These are phyloP conservation scores for Rubia peregrina DNA, from an alignment of 305 asterid species.

Conservation along the genomic window DNA sequence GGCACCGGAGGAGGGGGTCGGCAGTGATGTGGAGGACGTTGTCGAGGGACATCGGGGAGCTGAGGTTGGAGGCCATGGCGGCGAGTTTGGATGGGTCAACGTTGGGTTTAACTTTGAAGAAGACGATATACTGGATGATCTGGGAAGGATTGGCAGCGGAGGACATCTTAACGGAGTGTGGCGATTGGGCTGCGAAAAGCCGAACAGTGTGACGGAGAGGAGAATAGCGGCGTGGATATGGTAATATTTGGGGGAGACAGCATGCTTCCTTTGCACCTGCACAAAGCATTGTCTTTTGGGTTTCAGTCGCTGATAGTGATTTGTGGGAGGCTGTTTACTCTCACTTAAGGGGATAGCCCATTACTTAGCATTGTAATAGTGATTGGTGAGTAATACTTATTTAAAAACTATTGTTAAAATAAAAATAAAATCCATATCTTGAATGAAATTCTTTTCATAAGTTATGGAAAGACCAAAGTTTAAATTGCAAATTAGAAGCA, in stretches of 20 bases:
- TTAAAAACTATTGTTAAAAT: no score
- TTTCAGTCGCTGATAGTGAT: background rate
- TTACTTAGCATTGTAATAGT: background rate
- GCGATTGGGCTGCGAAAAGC: conserved; percentile 16
- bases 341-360: background rate
- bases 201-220: conserved; percentile 22
- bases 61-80: conserved; percentile 68
- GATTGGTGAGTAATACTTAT: no score
- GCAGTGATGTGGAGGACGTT: conserved; percentile 62
- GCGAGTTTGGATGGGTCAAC: conserved; percentile 47
- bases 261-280: conserved; percentile 8
- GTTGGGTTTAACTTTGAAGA: conserved; percentile 59
- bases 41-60: conserved; percentile 53
- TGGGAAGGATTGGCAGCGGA: conserved; percentile 32
- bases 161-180: conserved; percentile 38
- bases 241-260: conserved; percentile 14
- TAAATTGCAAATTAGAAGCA: no score
- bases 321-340: background rate
- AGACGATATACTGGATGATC: conserved; percentile 77
- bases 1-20: conserved; percentile 53
- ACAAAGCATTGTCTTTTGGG: conserved; percentile 15
- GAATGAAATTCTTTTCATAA: no score
- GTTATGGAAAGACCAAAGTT: no score
- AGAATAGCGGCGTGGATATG: conserved; percentile 15
- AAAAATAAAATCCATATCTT: no score